Base-by-base conservation (phyloP, 345 rosid species). In the Hypericum perforatum region DNA sequence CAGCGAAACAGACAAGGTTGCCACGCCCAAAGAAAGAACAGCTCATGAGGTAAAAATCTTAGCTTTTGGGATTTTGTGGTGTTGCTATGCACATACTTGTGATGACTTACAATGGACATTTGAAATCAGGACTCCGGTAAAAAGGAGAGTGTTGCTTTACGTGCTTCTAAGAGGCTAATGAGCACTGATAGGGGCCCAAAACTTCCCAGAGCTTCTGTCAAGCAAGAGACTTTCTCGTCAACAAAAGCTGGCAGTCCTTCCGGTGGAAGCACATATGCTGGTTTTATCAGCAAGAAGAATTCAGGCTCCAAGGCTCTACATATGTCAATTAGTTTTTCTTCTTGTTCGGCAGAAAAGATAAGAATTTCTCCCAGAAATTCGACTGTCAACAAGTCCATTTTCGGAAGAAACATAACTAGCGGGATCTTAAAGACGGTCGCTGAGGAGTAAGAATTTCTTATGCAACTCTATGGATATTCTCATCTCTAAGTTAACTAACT, bases 241-340 rank as follows among this genome's bases (percentile, higher is more conserved):
- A 58, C 70, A 45, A 66, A 52, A 74, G 67, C 46, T 14, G 74
- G 63, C 53, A 61, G 53, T 43, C 54, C 45, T 65, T 11, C 16
- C 7, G 56, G 7, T 41, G 56, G 54, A 46, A 63, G 60, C 64
- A 78, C 63, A 47, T 43, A 51, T 43, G 39, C 11, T 6, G 65
- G 65, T 58, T 44, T 62, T 41, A 43, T 53, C 46, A 63, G 52
- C 43, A 69, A 65, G 67, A 78, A 64, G 66, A 73, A 70, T 73
- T 52, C 54, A 52, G 56, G 67, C 42, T 37, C 70, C 41, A 79
- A 56, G 57, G 67, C 80, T 9, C 65, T 78, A 52, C 79, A 71
- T 44, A 62, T 58, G 80, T 76, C 84, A 3, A 62, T 74, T 47
- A 74, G 71, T 69, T 72, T 81, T 64, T 57, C 67, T 42, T 67